Evolutionary conservation across 805 yeast species (phyloP), one percentile per base, ranked within the genome.

Genomic region (Pichia thaimueangensis): DNA sequence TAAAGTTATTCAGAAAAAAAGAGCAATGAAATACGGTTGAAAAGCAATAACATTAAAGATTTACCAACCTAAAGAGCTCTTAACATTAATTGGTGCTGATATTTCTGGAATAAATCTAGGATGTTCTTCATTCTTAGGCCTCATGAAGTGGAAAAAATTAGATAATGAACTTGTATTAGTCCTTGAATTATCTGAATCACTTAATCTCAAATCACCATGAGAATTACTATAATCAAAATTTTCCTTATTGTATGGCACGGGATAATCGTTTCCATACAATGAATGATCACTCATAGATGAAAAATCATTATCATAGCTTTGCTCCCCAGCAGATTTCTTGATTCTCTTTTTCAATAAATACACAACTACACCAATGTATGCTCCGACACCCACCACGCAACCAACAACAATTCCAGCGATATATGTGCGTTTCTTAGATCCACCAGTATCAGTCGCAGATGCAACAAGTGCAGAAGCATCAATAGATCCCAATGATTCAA

Each of bases 391-490:
- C 12, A 76, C 78, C 24, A 86, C 79, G 6, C 94, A 79, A 36
- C 97, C 96, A 31, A 86, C 71, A 12, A 91, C 80, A 41, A 88
- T 75, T 29, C 95, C 96, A 21, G 84, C 81, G 20, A 86, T 71
- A 47, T 71, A 71, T 6, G 54, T 50, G 5, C 54, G 60, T 20
- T 38, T 52, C 21, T 39, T 47, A 37, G 39, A 45, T 13, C 16
- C 35, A 24, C 13, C 30, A 13, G 39, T 19, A 20, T 37, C 35
- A 6, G 47, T 31, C 29, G 43, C 21, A 21, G 49, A 36, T 10
- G 53, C 47, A 4, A 54, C 42, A 25, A 43, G 31, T n/a, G 50
- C 36, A 13, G 44, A 25, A 6, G 49, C 44, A 39, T 56, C 62
- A 50, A 60, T 51, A 11, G 65, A 60, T 3, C 64, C 62, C 22